Percentiles rank a stretch among this genome's conserved stretches.
phyloP scores from a whole-genome alignment of 768 basidiomycete species.

The Leccinellum albellum region DNA sequence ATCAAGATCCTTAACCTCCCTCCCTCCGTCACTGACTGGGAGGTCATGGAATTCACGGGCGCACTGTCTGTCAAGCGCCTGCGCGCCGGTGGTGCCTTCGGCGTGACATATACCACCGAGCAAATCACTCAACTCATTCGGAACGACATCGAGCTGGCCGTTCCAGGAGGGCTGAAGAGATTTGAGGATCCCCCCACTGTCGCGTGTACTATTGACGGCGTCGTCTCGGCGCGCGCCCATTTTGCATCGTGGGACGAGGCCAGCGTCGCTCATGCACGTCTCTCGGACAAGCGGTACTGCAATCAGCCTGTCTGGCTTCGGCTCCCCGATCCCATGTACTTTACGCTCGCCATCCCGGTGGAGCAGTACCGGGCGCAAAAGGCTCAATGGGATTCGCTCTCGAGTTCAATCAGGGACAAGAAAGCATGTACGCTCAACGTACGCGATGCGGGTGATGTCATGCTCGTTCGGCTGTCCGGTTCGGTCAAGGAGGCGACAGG shows the following conservation, averaged over 20 bases:
- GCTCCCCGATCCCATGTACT: constrained; percentile 49
- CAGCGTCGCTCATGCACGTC: constrained; percentile 34
- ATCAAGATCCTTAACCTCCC: constrained; percentile 46
- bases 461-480: constrained; percentile 46
- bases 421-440: constrained; percentile 35
- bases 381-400: constrained; percentile 45
- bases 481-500: constrained; percentile 52
- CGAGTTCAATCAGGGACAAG: constrained; percentile 33
- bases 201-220: constrained; percentile 28
- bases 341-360: constrained; percentile 44
- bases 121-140: constrained; percentile 22
- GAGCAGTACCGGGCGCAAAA: constrained; percentile 52
- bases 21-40: constrained; percentile 15
- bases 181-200: constrained; percentile 26
- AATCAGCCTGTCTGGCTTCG: constrained; percentile 36
- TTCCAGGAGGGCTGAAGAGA: constrained; percentile 14
- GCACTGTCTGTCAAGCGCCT: constrained; percentile 26
- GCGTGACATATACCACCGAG: constrained; percentile 17
- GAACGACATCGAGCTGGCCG: constrained; percentile 19
- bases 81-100: constrained; percentile 18
- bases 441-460: constrained; percentile 19
- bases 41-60: constrained; percentile 32
- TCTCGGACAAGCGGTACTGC: constrained; percentile 34
- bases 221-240: constrained; percentile 37
- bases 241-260: constrained; percentile 51